Percentiles rank a stretch among this genome's conserved stretches.
These are phyloP conservation scores for Fusarium sp. DNA, from an alignment of 2,329 filamentous ascomycete species.

Conservation along the genomic window DNA sequence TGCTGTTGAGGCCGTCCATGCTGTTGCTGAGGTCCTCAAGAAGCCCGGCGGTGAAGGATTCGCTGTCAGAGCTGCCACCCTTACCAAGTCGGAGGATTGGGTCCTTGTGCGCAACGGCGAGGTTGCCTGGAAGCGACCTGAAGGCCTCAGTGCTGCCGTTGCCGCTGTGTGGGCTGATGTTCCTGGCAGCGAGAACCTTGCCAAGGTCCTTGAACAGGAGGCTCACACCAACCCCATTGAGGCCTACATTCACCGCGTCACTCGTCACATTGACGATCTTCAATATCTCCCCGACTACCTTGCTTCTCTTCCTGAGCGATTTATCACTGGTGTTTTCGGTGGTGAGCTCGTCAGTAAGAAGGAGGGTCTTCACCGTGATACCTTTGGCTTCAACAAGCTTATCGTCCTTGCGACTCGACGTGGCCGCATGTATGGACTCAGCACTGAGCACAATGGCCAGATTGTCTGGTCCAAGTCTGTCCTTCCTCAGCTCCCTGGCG, in stretches of 20 bases:
- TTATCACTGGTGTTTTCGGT: constrained; percentile 74
- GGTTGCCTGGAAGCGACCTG: constrained; percentile 81
- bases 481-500: constrained; percentile 65
- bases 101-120: constrained; percentile 85
- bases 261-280: constrained; percentile 83
- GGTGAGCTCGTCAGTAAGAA: constrained; percentile 61
- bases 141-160: constrained; percentile 83
- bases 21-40: constrained; percentile 84
- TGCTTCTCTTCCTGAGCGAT: constrained; percentile 73
- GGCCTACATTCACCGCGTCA: constrained; percentile 90
- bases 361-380: constrained; percentile 71
- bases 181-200: constrained; percentile 78
- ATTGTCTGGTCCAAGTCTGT: constrained; percentile 81
- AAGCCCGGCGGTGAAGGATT: constrained; percentile 73
- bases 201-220: constrained; percentile 85
- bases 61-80: constrained; percentile 81
- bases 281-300: constrained; percentile 81
- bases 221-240: constrained; percentile 82
- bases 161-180: constrained; percentile 86
- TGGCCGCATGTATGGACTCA: constrained; percentile 83
- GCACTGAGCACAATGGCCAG: constrained; percentile 79
- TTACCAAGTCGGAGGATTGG: constrained; percentile 80
- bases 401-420: constrained; percentile 83
- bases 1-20: constrained; percentile 68
- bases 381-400: constrained; percentile 90